Evolutionary conservation across 495 filamentous ascomycete species (phyloP).

Genomic region (Xylaria intraflava): DNA sequence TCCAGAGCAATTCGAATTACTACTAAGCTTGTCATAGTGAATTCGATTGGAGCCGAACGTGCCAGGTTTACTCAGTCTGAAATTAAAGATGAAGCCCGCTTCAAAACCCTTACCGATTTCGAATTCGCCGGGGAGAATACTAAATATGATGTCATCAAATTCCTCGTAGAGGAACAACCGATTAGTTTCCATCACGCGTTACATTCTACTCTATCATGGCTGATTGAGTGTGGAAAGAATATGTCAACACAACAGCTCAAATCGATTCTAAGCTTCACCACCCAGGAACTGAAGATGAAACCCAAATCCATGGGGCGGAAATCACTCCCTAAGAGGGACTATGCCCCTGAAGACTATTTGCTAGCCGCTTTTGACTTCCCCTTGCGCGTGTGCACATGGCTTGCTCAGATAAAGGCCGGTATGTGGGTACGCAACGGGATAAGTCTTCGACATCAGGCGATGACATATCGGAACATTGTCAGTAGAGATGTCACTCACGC

Average conservation of each 20-base stretch:
- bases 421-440: constrained; percentile 99
- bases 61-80: constrained; percentile 79
- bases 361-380: constrained; percentile 90
- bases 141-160: constrained; percentile 69
- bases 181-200: constrained; percentile 98
- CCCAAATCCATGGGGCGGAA: constrained; percentile 49
- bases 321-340: constrained; percentile 44
- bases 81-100: constrained; percentile 73
- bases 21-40: constrained; percentile 71
- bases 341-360: constrained; percentile 65
- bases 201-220: constrained; percentile 96
- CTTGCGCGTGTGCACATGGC: constrained; percentile 87
- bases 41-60: constrained; percentile 85
- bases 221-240: constrained; percentile 80
- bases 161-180: constrained; percentile 75
- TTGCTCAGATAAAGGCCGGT: constrained; percentile 93
- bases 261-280: constrained; percentile 55
- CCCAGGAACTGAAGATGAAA: constrained; percentile 52
- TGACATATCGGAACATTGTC: constrained; percentile 79
- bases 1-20: constrained; percentile 67
- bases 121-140: constrained; percentile 65
- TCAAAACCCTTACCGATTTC: constrained; percentile 69
- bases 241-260: constrained; percentile 61
- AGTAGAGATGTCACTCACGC: constrained; percentile 89
- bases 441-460: constrained; percentile 88